These are phyloP conservation scores for Blastobotrys muscicola DNA, from an alignment of 805 yeast species.

Conservation along the genomic window DNA sequence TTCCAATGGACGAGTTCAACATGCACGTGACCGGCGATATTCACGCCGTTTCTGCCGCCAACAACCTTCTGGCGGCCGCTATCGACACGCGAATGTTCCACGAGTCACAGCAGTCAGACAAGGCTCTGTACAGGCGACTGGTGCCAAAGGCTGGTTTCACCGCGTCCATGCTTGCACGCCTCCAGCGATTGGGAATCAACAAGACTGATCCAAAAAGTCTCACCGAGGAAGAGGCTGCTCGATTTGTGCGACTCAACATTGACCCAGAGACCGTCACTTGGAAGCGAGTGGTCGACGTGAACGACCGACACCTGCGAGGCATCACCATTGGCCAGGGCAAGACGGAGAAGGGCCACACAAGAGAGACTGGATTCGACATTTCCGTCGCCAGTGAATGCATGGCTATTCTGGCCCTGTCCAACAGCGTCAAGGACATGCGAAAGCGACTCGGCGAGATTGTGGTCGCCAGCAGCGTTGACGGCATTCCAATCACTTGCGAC, in stretches of 20 bases:
- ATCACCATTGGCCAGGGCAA: slow-evolving; percentile 86
- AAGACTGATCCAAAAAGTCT: slow-evolving; percentile 72
- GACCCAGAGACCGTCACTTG: slow-evolving; percentile 86
- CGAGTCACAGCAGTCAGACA: slow-evolving; percentile 76
- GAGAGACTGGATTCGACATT: slow-evolving; percentile 89
- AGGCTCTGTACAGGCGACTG: slow-evolving; percentile 70
- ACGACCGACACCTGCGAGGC: slow-evolving; percentile 85
- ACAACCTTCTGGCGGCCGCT: slow-evolving; percentile 90
- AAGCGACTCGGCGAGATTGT: slow-evolving; percentile 81
- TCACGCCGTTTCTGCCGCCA: slow-evolving; percentile 92
- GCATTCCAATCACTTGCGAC: slow-evolving; percentile 84
- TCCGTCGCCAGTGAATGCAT: slow-evolving; percentile 94
- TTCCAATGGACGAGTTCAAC: slow-evolving; percentile 98
- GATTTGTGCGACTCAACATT: slow-evolving; percentile 76
- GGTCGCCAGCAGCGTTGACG: slow-evolving; percentile 67
- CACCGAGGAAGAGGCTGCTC: slow-evolving; percentile 60
- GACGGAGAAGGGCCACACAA: slow-evolving; percentile 80
- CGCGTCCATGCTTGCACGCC: slow-evolving; percentile 64
- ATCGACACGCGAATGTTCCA: slow-evolving; percentile 96
- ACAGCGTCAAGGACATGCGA: slow-evolving; percentile 73
- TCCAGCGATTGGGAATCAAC: slow-evolving; percentile 66
- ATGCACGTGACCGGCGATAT: slow-evolving; percentile 97
- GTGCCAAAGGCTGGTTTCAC: slow-evolving; percentile 89
- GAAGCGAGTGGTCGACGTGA: slow-evolving; percentile 89
- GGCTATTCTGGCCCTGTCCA: slow-evolving; percentile 87